Evolutionary conservation across 2,329 filamentous ascomycete species (phyloP).

Genomic region (Paramyrothecium roridum): DNA sequence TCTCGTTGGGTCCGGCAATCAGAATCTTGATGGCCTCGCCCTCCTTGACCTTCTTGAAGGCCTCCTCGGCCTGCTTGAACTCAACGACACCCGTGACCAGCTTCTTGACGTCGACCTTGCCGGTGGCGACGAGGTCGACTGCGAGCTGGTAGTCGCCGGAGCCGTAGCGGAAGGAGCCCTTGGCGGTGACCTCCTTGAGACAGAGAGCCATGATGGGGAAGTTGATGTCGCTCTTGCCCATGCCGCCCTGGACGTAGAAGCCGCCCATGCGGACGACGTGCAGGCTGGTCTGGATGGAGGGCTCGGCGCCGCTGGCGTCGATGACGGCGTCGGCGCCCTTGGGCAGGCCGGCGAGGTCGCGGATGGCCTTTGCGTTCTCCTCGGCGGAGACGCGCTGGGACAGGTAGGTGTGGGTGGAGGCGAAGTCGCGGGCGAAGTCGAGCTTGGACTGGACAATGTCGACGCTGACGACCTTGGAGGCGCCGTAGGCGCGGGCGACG

Average conservation of each 20-base stretch:
- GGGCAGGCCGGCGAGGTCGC: slow-evolving; percentile 59
- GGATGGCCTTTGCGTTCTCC: slow-evolving; percentile 71
- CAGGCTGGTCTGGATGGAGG: slow-evolving; percentile 71
- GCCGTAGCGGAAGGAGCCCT: slow-evolving; percentile 87
- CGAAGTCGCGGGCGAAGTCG: slow-evolving; percentile 72
- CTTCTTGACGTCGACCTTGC: slow-evolving; percentile 76
- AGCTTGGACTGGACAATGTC: slow-evolving; percentile 81
- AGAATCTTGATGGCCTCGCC: slow-evolving; percentile 74
- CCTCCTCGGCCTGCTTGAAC: slow-evolving; percentile 80
- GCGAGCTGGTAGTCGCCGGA: slow-evolving; percentile 84
- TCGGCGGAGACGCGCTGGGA: slow-evolving; percentile 60
- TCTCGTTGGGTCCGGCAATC: slow-evolving; percentile 65
- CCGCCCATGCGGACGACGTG: slow-evolving; percentile 70
- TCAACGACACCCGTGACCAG: slow-evolving; percentile 74
- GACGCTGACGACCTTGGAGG: slow-evolving; percentile 77
- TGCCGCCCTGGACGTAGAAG: slow-evolving; percentile 81
- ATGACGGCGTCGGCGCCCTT: slow-evolving; percentile 73
- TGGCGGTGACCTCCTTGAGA: slow-evolving; percentile 82
- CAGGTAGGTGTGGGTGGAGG: slow-evolving; percentile 68
- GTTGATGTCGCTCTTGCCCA: slow-evolving; percentile 82
- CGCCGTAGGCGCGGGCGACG: slow-evolving; percentile 82
- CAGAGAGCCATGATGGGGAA: slow-evolving; percentile 93
- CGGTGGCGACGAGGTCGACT: slow-evolving; percentile 69
- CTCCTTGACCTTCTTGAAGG: slow-evolving; percentile 81
- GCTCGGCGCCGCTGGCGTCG: slow-evolving; percentile 76